Conservation (phyloP, 2,329 filamentous ascomycete genomes). For the Diaporthe batatas region DNA sequence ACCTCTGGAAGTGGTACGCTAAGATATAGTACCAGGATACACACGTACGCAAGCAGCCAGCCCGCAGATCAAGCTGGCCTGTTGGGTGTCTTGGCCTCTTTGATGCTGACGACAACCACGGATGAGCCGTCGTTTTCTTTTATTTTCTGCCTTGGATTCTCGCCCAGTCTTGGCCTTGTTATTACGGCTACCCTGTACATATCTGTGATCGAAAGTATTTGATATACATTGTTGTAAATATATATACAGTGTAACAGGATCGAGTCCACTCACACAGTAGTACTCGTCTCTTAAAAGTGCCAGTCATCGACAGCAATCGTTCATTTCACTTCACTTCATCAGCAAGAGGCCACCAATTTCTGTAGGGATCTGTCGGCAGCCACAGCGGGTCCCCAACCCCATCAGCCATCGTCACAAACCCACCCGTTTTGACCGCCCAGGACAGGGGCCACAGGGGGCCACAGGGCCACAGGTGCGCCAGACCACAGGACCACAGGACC, state of each 20-base stretch:
- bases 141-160: neutral
- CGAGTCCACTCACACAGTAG: neutral
- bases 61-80: neutral
- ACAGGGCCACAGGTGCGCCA: too few species aligned
- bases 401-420: slow-evolving; percentile 22
- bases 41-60: neutral
- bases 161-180: neutral
- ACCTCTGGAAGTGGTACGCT: neutral
- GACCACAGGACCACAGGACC: neutral
- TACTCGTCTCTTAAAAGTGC: too few species aligned
- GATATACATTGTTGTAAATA: neutral
- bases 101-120: slow-evolving; percentile 25
- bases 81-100: neutral
- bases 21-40: neutral
- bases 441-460: neutral
- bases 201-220: neutral
- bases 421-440: slow-evolving; percentile 17
- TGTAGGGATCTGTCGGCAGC: slow-evolving; percentile 23
- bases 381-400: slow-evolving; percentile 24
- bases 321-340: neutral
- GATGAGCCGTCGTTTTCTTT: neutral
- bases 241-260: neutral
- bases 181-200: neutral
- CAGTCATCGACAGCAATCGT: neutral
- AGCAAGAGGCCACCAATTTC: slow-evolving; percentile 9